Conservation (phyloP, 805 yeast species). For the Saccharomyces kudriavzevii region DNA sequence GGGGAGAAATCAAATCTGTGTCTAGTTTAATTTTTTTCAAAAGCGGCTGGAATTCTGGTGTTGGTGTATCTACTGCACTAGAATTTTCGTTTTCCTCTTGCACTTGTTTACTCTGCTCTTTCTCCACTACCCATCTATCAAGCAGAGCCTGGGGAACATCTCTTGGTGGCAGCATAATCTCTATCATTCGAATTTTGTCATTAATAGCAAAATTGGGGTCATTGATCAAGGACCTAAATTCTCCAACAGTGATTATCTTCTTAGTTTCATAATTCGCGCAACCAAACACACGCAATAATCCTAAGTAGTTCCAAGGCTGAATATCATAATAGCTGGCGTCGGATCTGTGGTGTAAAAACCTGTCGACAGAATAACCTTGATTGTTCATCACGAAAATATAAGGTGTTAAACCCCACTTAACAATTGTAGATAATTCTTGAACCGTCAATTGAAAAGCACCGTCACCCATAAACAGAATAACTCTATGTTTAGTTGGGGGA, state of each 20-base stretch:
- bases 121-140: slow-evolving; percentile 22
- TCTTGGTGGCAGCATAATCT: slow-evolving; percentile 48
- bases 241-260: slow-evolving; percentile 41
- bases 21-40: background rate
- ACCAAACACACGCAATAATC: slow-evolving; percentile 44
- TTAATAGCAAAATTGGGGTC: slow-evolving; percentile 35
- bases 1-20: background rate
- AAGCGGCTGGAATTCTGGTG: background rate
- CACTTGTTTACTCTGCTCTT: slow-evolving; percentile 12
- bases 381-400: slow-evolving; percentile 54
- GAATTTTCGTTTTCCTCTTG: background rate
- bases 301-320: slow-evolving; percentile 52
- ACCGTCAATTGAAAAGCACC: slow-evolving; percentile 63
- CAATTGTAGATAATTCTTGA: slow-evolving; percentile 55
- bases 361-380: slow-evolving; percentile 59
- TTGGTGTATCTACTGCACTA: background rate
- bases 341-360: slow-evolving; percentile 48
- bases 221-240: slow-evolving; percentile 37
- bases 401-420: slow-evolving; percentile 47
- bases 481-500: slow-evolving; percentile 37
- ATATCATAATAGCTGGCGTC: slow-evolving; percentile 50
- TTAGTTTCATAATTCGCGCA: slow-evolving; percentile 41
- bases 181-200: slow-evolving; percentile 45
- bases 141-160: slow-evolving; percentile 43
- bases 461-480: slow-evolving; percentile 56